Percentiles rank a stretch among this genome's conserved stretches.
Evolutionary conservation across 495 filamentous ascomycete genomes (phyloP).

Genomic region (Penicillium malachiteum): DNA sequence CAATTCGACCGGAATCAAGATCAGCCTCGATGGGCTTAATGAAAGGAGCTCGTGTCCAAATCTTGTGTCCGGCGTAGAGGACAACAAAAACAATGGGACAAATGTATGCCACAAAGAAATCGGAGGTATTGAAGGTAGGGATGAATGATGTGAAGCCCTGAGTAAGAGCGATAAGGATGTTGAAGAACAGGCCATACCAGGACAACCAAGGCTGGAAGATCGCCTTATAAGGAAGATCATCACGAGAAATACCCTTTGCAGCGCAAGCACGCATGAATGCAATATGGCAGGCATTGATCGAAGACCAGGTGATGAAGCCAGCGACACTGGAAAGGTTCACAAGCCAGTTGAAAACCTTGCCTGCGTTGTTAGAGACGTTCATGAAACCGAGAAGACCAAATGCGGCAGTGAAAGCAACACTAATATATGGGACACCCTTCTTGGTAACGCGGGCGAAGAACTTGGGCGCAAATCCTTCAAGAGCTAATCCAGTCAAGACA

Average conservation of each 20-base stretch:
- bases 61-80: slow-evolving; percentile 53
- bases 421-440: slow-evolving; percentile 50
- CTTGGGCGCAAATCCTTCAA: slow-evolving; percentile 57
- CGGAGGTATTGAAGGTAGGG: slow-evolving; percentile 45
- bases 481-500: slow-evolving; percentile 59
- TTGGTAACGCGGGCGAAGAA: slow-evolving; percentile 49
- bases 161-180: slow-evolving; percentile 55
- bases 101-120: slow-evolving; percentile 55
- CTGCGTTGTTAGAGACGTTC: slow-evolving; percentile 40
- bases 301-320: slow-evolving; percentile 63
- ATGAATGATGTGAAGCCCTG: slow-evolving; percentile 64
- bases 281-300: slow-evolving; percentile 56
- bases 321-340: slow-evolving; percentile 60
- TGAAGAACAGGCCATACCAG: slow-evolving; percentile 57
- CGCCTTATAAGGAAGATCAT: slow-evolving; percentile 51
- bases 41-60: slow-evolving; percentile 33
- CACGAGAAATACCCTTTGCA: slow-evolving; percentile 45
- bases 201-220: slow-evolving; percentile 50
- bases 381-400: slow-evolving; percentile 53
- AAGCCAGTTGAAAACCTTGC: slow-evolving; percentile 50
- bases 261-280: slow-evolving; percentile 55
- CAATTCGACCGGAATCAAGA: slow-evolving; percentile 38
- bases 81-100: slow-evolving; percentile 53
- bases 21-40: slow-evolving; percentile 36
- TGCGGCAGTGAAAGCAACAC: slow-evolving; percentile 43